These are phyloP conservation scores for Coemansia sp. DNA, from an alignment of 192 early-diverging fungal species.

Conservation along the genomic window DNA sequence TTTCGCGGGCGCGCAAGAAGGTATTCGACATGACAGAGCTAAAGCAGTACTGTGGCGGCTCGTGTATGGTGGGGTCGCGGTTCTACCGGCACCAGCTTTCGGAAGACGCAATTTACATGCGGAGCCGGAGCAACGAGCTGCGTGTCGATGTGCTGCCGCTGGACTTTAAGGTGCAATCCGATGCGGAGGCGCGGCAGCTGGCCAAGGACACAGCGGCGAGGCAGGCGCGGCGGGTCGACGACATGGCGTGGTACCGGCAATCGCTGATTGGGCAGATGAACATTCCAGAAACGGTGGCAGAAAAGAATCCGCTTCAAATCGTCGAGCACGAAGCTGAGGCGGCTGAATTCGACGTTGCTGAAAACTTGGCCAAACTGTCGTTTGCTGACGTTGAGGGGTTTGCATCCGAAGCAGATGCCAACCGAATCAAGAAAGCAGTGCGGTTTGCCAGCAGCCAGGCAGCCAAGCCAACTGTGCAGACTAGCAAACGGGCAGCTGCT, in stretches of 20 bases:
- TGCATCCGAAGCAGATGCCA: conserved; percentile 29
- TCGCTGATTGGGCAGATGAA: conserved; percentile 41
- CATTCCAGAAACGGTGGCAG: conserved; percentile 26
- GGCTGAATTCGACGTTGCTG: conserved; percentile 16
- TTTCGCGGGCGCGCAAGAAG: conserved; percentile 70
- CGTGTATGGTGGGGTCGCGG: conserved; percentile 70
- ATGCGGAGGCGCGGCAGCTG: background rate
- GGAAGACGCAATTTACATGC: conserved; percentile 73
- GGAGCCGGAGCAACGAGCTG: conserved; percentile 21
- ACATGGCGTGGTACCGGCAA: conserved; percentile 27
- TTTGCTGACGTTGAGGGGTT: conserved; percentile 55
- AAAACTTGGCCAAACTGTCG: conserved; percentile 20
- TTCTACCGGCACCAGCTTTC: conserved; percentile 71
- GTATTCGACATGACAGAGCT: conserved; percentile 75
- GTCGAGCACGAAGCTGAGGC: conserved; percentile 21
- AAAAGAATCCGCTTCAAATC: conserved; percentile 28
- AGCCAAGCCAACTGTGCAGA: background rate
- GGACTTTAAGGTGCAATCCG: background rate
- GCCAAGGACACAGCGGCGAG: background rate
- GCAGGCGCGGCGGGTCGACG: background rate
- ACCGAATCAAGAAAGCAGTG: conserved; percentile 28
- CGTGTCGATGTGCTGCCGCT: conserved; percentile 28
- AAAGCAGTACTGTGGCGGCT: conserved; percentile 66
- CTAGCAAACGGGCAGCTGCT: background rate
- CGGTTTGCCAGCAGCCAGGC: background rate